Conservation (phyloP, 306 rosid species). For the Ammopiptanthus mongolicus region DNA sequence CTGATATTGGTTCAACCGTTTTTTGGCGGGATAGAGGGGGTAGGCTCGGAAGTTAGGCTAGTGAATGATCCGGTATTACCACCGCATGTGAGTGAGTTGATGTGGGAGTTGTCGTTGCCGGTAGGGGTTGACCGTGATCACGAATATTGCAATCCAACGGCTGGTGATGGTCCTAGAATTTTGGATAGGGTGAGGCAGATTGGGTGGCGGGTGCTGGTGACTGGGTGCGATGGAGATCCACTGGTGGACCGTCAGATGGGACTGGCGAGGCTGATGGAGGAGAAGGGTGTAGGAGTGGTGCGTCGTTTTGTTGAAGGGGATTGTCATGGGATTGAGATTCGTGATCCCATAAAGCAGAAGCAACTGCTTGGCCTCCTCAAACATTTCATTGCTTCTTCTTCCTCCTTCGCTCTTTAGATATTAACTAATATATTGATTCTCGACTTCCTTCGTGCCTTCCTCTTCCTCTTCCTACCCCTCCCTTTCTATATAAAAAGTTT, state of each 20-base stretch:
- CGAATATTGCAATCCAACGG: constrained; percentile 38
- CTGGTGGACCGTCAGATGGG: constrained; percentile 47
- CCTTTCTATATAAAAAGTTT: no score
- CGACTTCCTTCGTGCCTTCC: no score
- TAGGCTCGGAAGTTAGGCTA: constrained; percentile 30
- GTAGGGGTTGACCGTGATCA: constrained; percentile 45
- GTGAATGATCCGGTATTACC: constrained; percentile 13
- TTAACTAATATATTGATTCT: no score
- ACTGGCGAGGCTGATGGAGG: constrained; percentile 16
- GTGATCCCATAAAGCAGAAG: no score
- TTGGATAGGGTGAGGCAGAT: constrained; percentile 16
- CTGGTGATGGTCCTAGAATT: not conserved
- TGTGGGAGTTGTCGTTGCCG: constrained; percentile 47
- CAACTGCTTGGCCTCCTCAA: no score
- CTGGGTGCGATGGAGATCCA: constrained; percentile 43
- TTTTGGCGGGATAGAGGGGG: constrained; percentile 42
- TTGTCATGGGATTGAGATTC: constrained; percentile 28
- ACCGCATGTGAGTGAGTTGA: constrained; percentile 20
- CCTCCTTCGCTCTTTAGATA: no score
- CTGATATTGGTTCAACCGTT: constrained; percentile 41
- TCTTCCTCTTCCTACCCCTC: no score
- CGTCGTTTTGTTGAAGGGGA: constrained; percentile 18
- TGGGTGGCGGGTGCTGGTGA: constrained; percentile 33
- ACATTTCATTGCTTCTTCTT: no score
- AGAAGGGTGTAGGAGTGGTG: constrained; percentile 24